Percentiles rank a stretch among this genome's conserved stretches.
phyloP scores from a whole-genome alignment of 1,139 yeast species.

The Hemisphaericaspora subhashii region DNA sequence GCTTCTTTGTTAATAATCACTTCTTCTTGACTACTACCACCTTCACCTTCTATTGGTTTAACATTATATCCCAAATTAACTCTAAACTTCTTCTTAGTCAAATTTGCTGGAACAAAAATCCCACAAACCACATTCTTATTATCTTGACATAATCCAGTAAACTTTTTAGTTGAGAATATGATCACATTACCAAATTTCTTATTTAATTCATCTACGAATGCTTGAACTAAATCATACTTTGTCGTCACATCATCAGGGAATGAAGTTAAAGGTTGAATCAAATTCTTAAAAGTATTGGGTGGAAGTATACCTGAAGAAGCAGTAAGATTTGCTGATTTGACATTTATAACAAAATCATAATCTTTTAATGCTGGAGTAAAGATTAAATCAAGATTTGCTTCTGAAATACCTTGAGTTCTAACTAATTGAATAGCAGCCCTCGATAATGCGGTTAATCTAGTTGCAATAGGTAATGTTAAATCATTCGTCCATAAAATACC shows the following conservation, averaged over 20 bases:
- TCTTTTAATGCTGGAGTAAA: conserved; percentile 83
- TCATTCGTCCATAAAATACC: conserved; percentile 82
- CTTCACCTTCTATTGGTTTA: conserved; percentile 54
- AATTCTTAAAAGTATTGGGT: conserved; percentile 61
- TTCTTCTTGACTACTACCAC: no score
- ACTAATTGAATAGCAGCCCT: conserved; percentile 67
- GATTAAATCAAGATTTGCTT: conserved; percentile 51
- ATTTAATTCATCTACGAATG: conserved; percentile 55
- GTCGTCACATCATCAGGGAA: conserved; percentile 48
- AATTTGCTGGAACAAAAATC: conserved; percentile 67
- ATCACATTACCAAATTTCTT: conserved; percentile 55
- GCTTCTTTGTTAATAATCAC: conserved; percentile 78
- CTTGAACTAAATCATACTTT: conserved; percentile 57
- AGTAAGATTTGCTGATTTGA: conserved; percentile 48
- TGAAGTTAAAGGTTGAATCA: conserved; percentile 39
- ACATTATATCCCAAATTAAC: conserved; percentile 78
- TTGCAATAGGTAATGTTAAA: conserved; percentile 73
- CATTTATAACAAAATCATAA: conserved; percentile 72
- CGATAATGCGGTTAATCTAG: conserved; percentile 84
- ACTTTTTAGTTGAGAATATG: conserved; percentile 60
- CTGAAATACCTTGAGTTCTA: conserved; percentile 43
- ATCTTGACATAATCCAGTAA: conserved; percentile 48
- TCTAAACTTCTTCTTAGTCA: conserved; percentile 63
- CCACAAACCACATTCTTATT: conserved; percentile 73
- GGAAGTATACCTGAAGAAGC: conserved; percentile 58